phyloP scores from a whole-genome alignment of 2,329 filamentous ascomycete genomes.

The Neoscytalidium dimidiatum region DNA sequence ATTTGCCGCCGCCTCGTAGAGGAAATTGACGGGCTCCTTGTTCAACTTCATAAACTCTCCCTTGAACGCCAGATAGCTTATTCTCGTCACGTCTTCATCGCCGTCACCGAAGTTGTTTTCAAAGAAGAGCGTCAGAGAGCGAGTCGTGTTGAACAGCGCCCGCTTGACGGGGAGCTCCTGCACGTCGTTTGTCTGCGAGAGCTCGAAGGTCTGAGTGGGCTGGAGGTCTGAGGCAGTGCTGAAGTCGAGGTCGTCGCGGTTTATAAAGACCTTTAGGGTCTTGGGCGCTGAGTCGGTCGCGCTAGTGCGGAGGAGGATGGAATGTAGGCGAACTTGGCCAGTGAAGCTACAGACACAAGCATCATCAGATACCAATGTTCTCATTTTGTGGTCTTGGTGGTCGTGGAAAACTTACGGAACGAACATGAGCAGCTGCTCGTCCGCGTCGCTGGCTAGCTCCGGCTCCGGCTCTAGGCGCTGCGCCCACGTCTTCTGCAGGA shows the following conservation, averaged over 20 bases:
- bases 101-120: conserved; percentile 81
- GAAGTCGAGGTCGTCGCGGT: conserved; percentile 87
- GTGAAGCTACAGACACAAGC: conserved; percentile 66
- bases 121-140: conserved; percentile 81
- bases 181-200: conserved; percentile 76
- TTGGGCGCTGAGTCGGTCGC: conserved; percentile 69
- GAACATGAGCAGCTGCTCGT: conserved; percentile 91
- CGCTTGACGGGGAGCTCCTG: conserved; percentile 87
- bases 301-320: conserved; percentile 81
- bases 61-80: conserved; percentile 88
- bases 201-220: conserved; percentile 74
- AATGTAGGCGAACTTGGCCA: conserved; percentile 89
- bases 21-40: conserved; percentile 77
- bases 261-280: conserved; percentile 85
- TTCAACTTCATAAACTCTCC: conserved; percentile 90
- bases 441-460: conserved; percentile 80
- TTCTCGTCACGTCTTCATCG: conserved; percentile 69
- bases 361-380: not conserved
- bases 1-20: conserved; percentile 94
- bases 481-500: conserved; percentile 90
- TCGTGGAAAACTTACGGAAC: conserved; percentile 64
- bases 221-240: conserved; percentile 66
- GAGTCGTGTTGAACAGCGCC: conserved; percentile 86
- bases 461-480: conserved; percentile 72
- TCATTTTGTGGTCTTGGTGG: not conserved